Evolutionary conservation across 2,329 filamentous ascomycete species (phyloP).

Genomic region (Tolypocladium paradoxum): DNA sequence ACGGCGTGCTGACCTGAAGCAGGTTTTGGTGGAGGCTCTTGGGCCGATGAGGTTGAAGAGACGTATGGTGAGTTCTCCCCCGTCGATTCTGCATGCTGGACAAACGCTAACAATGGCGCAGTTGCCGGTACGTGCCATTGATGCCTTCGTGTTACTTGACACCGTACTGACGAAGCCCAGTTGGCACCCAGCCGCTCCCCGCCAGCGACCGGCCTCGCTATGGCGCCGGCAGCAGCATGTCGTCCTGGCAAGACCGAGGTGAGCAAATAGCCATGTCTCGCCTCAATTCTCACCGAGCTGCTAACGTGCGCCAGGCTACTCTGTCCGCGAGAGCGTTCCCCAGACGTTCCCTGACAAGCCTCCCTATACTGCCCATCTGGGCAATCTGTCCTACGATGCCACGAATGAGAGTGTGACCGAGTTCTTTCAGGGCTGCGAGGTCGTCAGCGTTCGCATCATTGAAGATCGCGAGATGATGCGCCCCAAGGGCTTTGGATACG

Average conservation of each 20-base stretch:
- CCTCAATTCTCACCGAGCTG: not conserved
- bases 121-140: conserved; percentile 24
- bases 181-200: conserved; percentile 47
- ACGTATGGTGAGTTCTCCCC: conserved; percentile 53
- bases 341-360: conserved; percentile 71
- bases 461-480: conserved; percentile 90
- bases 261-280: conserved; percentile 8
- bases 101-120: conserved; percentile 18
- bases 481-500: conserved; percentile 97
- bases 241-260: conserved; percentile 35
- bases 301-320: conserved; percentile 37
- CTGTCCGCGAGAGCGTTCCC: conserved; percentile 63
- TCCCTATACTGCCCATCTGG: conserved; percentile 89
- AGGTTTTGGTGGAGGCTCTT: conserved; percentile 61
- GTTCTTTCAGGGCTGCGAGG: conserved; percentile 75
- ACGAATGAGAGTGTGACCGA: conserved; percentile 72
- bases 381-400: conserved; percentile 93
- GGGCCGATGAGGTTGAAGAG: conserved; percentile 98
- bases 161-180: conserved; percentile 10
- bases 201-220: conserved; percentile 33
- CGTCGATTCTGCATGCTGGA: conserved; percentile 1
- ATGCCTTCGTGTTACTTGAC: not conserved
- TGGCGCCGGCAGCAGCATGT: conserved; percentile 19
- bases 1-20: conserved; percentile 14
- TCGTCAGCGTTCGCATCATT: conserved; percentile 88